These are phyloP conservation scores for Microdochium bolleyi DNA, from an alignment of 2,329 filamentous ascomycete genomes.

Conservation along the genomic window DNA sequence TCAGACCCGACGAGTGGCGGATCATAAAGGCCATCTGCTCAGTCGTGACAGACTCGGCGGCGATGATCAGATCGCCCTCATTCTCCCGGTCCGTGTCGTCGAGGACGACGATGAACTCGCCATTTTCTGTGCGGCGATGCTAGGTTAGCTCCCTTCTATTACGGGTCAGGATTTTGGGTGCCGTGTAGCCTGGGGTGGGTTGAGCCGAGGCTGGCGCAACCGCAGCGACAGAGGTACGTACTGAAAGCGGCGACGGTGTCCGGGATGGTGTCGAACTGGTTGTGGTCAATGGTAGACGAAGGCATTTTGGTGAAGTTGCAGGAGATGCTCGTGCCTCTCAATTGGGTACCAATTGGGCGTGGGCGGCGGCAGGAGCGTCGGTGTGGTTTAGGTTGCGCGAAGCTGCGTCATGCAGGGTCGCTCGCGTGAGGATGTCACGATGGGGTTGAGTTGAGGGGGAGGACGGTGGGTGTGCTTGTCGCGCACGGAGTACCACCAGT, in stretches of 20 bases:
- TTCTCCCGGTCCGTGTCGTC: constrained; percentile 92
- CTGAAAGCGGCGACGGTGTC: constrained; percentile 57
- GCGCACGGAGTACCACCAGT: background rate
- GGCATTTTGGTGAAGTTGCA: constrained; percentile 33
- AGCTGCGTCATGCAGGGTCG: background rate
- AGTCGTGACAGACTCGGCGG: constrained; percentile 74
- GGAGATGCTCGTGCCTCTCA: constrained; percentile 1
- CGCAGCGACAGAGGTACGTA: constrained; percentile 31
- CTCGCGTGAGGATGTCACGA: background rate
- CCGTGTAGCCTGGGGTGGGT: no score
- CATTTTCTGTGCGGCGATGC: constrained; percentile 46
- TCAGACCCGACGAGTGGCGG: constrained; percentile 79
- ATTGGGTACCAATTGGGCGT: constrained; percentile 1
- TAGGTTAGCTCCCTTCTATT: constrained; percentile 2
- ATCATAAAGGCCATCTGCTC: constrained; percentile 96
- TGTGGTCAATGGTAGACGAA: constrained; percentile 37
- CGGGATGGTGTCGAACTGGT: constrained; percentile 57
- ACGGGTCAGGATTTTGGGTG: no score
- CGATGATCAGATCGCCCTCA: constrained; percentile 96
- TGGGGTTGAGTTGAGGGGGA: background rate
- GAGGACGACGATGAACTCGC: constrained; percentile 92
- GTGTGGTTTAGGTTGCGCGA: background rate
- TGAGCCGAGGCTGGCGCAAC: no score
- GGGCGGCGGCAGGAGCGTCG: background rate
- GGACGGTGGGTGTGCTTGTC: background rate